Base-by-base conservation (phyloP, 164 flowering plant genomes). In the Macadamia tetraphylla region DNA sequence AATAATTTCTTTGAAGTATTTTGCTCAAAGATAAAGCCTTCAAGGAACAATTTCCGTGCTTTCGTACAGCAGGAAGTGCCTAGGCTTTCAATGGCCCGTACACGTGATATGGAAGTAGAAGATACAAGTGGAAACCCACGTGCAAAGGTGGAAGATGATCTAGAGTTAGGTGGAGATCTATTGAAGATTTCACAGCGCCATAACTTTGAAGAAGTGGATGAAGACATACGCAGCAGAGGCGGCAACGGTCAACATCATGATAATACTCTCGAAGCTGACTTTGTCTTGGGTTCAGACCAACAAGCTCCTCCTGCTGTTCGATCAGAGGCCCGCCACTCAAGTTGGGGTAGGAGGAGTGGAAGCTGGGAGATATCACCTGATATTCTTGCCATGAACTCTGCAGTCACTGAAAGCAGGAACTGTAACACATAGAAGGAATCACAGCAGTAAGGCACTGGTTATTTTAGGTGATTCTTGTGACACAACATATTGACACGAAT, bases 31-130 rank as follows among this genome's bases (percentile, higher is more conserved):
- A 71, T 79, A 42, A 77, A 83, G 66, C 91, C 89, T 31, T 94
- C 98, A 51, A 84, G 68, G 80, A 94, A 94, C 79, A 74, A 90
- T n/a, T 91, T 94, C 76, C 86, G 93, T 44, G 91, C 92, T 32
- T 74, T 70, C 51, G 80, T 79, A 57, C 86, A 85, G 76, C 90
- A 90, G 74, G 95, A 88, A 66, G 71, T 68, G 48, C 82, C 73
- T 66, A 83, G 84, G 74, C 80, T 86, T 23, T 53, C 81, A 15
- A 44, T 76, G 58, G 75, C 85, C 29, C 46, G 63, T 23, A 59
- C 77, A 1, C 77, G 76, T 13, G 87, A 81, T 71, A 69, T 67
- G n/a, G 93, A 84, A 59, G 64, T 63, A n/a, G 87, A 84, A 49
- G 90, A 90, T 48, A 40, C 44, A 2, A 76, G 81, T 60, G 79